phyloP scores from a whole-genome alignment of 2,329 filamentous ascomycete genomes.

The Monosporascus sp. region DNA sequence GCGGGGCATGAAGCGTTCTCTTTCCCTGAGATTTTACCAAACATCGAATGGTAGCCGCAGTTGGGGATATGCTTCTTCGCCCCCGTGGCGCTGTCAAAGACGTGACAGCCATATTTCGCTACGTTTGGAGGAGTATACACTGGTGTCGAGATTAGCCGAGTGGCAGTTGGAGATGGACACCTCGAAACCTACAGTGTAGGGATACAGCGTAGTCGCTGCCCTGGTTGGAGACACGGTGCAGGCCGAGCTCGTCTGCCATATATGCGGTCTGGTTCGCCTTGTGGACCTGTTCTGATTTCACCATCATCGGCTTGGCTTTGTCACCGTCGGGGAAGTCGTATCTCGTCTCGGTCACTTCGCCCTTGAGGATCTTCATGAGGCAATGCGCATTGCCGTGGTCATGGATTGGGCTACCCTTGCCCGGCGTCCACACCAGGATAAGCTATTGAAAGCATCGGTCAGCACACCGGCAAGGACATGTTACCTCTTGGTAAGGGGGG shows the following conservation, averaged over 20 bases:
- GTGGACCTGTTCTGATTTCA: constrained; percentile 65
- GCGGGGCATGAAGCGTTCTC: not conserved
- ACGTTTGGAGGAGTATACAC: constrained; percentile 89
- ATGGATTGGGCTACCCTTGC: constrained; percentile 79
- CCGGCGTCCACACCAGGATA: constrained; percentile 84
- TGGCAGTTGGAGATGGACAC: constrained; percentile 2
- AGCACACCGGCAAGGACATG: constrained; percentile 9
- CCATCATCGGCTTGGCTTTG: constrained; percentile 51
- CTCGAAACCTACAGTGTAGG: constrained; percentile 57
- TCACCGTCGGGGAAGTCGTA: constrained; percentile 64
- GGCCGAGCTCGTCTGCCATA: constrained; percentile 84
- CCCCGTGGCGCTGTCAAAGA: constrained; percentile 75
- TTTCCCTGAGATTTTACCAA: constrained; percentile 44
- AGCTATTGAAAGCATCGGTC: constrained; percentile 49
- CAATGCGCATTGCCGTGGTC: constrained; percentile 88
- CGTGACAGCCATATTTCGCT: constrained; percentile 72
- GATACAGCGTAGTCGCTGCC: constrained; percentile 76
- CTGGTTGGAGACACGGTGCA: constrained; percentile 78
- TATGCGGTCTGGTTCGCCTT: constrained; percentile 74
- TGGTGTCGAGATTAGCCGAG: constrained; percentile 27
- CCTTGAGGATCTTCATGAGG: constrained; percentile 83
- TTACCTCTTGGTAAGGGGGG: not conserved
- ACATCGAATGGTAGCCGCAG: constrained; percentile 66
- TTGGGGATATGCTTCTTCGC: constrained; percentile 66
- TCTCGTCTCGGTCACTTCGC: constrained; percentile 73